Base-by-base conservation (phyloP, 1,284 basidiomycete species). In the Ceratobasidium papillatum region DNA sequence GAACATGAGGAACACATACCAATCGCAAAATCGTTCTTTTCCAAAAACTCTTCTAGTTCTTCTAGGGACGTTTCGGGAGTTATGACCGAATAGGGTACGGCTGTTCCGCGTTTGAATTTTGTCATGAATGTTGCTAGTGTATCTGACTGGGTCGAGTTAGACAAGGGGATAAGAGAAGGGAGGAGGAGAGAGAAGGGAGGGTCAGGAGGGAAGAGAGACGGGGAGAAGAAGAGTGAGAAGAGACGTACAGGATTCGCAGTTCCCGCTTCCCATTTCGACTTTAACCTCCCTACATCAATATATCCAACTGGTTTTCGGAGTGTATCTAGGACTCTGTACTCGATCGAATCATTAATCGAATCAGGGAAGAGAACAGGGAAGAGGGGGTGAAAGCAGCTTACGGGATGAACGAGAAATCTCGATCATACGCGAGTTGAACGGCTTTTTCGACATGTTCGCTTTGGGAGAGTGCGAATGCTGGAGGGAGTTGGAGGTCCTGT, bases 401-500 rank as follows among this genome's bases (percentile, higher is more conserved):
- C 94, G 94, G 94, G 74, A 96, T 91, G 79, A 95, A 90, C 32
- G 94, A 94, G 82, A 95, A 96, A 80, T 96, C 94, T 54, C 94
- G 88, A 78, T 96, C 94, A 79, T 95, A 96, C 0, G 94, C 94
- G 41, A 92, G 87, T 78, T 94, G 93, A 52, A 96, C 88, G 0
- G 93, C 94, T 36, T 87, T 85, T 9, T 87, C 87, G 74, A 95
- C 89, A 25, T 87, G 86, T 78, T 94, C 93, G 75, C 86, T 86
- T 9, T 86, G 83, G 8, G 92, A 91, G 2, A 96, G 85, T n/a
- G 91, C 89, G 81, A 95, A 96, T 0, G 94, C 94, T 8, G 94
- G 94, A 0, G 94, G 91, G 1, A 96, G 84, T 86, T 96, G 94
- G 1, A 95, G 85, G 81, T 95, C 94, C 93, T 95, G 80, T n/a